Base-by-base conservation (phyloP, 2,329 filamentous ascomycete species). In the Verticillium tricorpus region DNA sequence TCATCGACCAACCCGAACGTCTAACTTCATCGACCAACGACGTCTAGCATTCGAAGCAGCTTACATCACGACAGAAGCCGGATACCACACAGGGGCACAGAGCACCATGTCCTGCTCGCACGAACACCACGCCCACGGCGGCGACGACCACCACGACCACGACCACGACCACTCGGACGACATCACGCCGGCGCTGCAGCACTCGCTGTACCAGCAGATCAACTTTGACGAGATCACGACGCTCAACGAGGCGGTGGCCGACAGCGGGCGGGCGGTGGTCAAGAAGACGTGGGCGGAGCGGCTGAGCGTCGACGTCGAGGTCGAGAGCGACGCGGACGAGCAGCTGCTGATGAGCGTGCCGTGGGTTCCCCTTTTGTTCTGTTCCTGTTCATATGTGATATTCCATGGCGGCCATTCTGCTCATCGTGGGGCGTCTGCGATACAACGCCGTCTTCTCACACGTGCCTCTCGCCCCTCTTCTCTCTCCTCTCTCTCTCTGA, bases 271-370 rank as follows among this genome's bases (percentile, higher is more conserved):
- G 67, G 85, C 85, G 1, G 84, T 98, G 34, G 86, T 96, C 39
- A 88, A 92, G 77, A 99, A 99, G 82, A 92, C 93, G 61, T 99
- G 93, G 93, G 84, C 85, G 6, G 89, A 98, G 76, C 82, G 95
- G 61, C 75, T 97, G 63, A 76, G 86, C 17, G 74, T 83, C 3
- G 78, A 86, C 68, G 92, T 93, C 0, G 90, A 96, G 77, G 82
- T 99, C 34, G 85, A 84, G 69, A 97, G 92, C 71, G 91, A 96
- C 72, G 88, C 89, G 0, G 95, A 98, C 73, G 93, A 97, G 79
- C 93, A 99, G 79, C 77, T 99, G n/a, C 79, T 99, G 61, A 92
- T 99, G 83, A 89, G 89, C 65, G 85, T 98, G 40, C 95, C 95
- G 90, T 96, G 78, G 68, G 90, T 25, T 34, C 45, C 45, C 22